Evolutionary conservation across 805 yeast species (phyloP), one percentile per base, ranked within the genome.

Genomic region (Helenozyma rhizophorensis): DNA sequence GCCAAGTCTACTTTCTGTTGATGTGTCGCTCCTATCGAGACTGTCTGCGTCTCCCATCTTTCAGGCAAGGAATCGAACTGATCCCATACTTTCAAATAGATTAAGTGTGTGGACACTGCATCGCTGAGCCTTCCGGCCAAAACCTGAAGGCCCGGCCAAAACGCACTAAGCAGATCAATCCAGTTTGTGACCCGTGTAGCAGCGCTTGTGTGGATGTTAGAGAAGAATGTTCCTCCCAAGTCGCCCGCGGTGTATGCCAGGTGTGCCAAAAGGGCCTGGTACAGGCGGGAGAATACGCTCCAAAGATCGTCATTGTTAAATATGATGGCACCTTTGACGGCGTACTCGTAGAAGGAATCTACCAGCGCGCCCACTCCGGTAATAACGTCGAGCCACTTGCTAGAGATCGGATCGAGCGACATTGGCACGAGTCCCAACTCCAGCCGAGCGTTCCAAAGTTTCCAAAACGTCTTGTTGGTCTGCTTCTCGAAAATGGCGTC

Each of bases 341-440:
- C 83, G 56, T 88, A 85, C 51, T 89, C 97, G 53, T 81, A 89
- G 50, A 85, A 85, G 0, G 96, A 86, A 56, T 89, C 97, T 11
- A 86, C 74, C 2, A 95, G 83, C 0, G 97, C 97, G 2, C 97
- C 97, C 8, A 84, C 70, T 0, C 96, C 96, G 0, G 93, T 76
- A 25, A 78, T 58, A 0, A 70, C 53, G 35, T 81, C 81, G 25
- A 65, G 58, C 76, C 85, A 78, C 23, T 54, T 50, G 22, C 78
- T 76, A 0, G 66, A 57, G 1, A 65, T 48, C 0, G 89, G 81
- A 39, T 81, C 79, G 4, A 88, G 63, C 0, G 89, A 70, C 85
- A 83, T 82, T 2, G 96, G 95, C 10, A 90, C 48, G 18, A 90
- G 61, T 43, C 83, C 77, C 10, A 83, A 52, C 2, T 56, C 47